Conservation (phyloP, 768 basidiomycete genomes). For the Brasilioporus rufonigricans region DNA sequence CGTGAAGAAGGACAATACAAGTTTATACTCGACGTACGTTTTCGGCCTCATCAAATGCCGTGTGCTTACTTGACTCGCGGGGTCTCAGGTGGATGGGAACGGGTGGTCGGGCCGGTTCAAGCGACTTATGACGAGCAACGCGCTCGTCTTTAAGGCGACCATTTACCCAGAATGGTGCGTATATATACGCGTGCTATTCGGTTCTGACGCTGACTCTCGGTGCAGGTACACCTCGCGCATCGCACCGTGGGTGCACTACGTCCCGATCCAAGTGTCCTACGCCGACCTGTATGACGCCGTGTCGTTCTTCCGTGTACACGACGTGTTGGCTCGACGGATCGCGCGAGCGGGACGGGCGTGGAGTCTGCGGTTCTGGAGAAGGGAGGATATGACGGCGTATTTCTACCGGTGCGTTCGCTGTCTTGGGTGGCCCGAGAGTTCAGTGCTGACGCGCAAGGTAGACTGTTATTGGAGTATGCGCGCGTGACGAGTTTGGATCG, state of each 20-base stretch:
- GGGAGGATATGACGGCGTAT: slow-evolving; percentile 59
- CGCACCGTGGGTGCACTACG: slow-evolving; percentile 71
- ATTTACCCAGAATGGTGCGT: slow-evolving; percentile 72
- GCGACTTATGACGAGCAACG: slow-evolving; percentile 57
- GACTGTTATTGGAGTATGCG: slow-evolving; percentile 53
- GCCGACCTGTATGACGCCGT: slow-evolving; percentile 69
- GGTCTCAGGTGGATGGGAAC: slow-evolving; percentile 52
- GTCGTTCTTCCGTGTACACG: slow-evolving; percentile 71
- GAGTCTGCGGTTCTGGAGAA: slow-evolving; percentile 57
- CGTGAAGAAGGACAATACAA: slow-evolving; percentile 56
- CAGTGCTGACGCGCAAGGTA: slow-evolving; percentile 15
- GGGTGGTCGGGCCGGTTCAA: slow-evolving; percentile 75
- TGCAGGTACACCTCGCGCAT: slow-evolving; percentile 54
- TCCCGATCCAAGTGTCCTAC: slow-evolving; percentile 64
- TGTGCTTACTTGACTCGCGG: neutral
- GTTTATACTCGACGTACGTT: slow-evolving; percentile 55
- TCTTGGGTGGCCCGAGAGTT: too few relatives aligned
- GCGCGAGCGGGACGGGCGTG: slow-evolving; percentile 55
- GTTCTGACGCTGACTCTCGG: neutral
- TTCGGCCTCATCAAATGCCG: neutral
- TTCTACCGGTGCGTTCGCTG: slow-evolving; percentile 45
- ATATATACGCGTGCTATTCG: too few relatives aligned
- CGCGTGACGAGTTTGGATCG: slow-evolving; percentile 49
- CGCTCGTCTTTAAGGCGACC: slow-evolving; percentile 66
- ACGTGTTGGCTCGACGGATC: slow-evolving; percentile 55